Percentiles rank a stretch among this genome's conserved stretches.
These are phyloP conservation scores for Fusarium nematophilum DNA, from an alignment of 2,329 filamentous ascomycete genomes.

Conservation along the genomic window DNA sequence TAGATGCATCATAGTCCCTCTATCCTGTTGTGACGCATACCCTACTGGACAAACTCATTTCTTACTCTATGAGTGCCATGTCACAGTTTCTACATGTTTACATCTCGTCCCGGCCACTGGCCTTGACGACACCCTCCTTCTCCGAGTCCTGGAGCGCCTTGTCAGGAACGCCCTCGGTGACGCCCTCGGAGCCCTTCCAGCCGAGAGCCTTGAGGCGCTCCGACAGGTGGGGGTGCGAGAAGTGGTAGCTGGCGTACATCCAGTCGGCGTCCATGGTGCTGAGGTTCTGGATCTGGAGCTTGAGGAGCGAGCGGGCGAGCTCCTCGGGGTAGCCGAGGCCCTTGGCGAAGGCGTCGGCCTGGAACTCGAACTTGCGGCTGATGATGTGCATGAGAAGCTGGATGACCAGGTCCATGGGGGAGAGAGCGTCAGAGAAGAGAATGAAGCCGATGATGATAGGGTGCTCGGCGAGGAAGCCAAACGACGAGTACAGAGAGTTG, in stretches of 20 bases:
- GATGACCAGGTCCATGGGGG: conserved; percentile 92
- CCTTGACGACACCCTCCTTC: conserved; percentile 66
- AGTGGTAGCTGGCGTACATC: conserved; percentile 98
- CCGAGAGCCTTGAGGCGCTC: conserved; percentile 92
- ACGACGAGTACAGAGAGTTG: conserved; percentile 86
- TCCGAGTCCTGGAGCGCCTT: conserved; percentile 51
- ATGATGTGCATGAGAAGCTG: conserved; percentile 97
- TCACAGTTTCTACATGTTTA: conserved; percentile 51
- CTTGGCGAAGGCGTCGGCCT: conserved; percentile 92
- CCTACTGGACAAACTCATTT: neutral
- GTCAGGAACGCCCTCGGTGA: conserved; percentile 52
- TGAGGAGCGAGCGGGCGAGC: conserved; percentile 89
- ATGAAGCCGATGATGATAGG: conserved; percentile 98
- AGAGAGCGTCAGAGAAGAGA: conserved; percentile 95
- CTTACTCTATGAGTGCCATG: conserved; percentile 10
- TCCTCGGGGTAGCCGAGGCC: conserved; percentile 85
- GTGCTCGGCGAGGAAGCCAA: conserved; percentile 84
- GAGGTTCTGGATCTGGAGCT: conserved; percentile 97
- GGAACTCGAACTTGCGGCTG: conserved; percentile 93
- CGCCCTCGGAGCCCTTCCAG: conserved; percentile 75
- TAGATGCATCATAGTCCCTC: conserved; percentile 1
- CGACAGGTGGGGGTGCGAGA: conserved; percentile 95
- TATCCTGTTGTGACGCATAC: neutral
- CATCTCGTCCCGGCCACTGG: conserved; percentile 79
- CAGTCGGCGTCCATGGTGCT: conserved; percentile 99